Base-by-base conservation (phyloP, 2,329 filamentous ascomycete genomes). In the Nothomitra cinnamomea region DNA sequence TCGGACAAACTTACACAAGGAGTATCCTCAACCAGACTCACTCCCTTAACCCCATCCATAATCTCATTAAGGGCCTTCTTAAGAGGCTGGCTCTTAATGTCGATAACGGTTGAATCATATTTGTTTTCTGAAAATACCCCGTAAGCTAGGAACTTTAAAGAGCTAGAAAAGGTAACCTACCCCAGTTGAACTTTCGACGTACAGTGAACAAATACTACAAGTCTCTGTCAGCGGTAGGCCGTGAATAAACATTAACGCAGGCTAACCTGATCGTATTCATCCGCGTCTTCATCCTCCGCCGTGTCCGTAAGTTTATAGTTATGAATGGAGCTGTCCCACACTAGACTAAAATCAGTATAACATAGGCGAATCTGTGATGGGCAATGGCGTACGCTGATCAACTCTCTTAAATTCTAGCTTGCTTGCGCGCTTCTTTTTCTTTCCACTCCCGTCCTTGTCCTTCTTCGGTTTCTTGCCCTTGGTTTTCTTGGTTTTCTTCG, bases 81-180 rank as follows among this genome's bases (percentile, higher is more conserved):
- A 2, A 95, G 72, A 15, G 79, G 69, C 60, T 87, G 87, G 63
- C 86, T 92, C 69, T 89, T 92, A 66, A 95, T 85, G 59, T 94
- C 87, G 50, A 95, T 79, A 13, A 82, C 69, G 0, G 87, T 88
- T 62, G 65, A 62, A 60, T 65, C 54, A 15, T 50, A 51, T 51
- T 52, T 25, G 43, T 49, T 40, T 49, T 36, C 45, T 49, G 22
- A n/a, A 17, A 19, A 24, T 32, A 35, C 17, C 10, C 13, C 28
- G 19, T 22, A 38, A 40, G 41, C 32, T 4, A 36, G 21, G n/a
- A 35, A 17, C 13, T 21, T 2, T 13, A 21, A 78, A 73, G 61
- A 86, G 89, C 61, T 87, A 87, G 57, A 12, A 49, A n/a, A 35
- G 25, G 45, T 17, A 1, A 28, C 45, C 17, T 28, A 49, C 45